Evolutionary conservation across 345 rosid genomes (phyloP).

Genomic region (Cochlearia excelsa): DNA sequence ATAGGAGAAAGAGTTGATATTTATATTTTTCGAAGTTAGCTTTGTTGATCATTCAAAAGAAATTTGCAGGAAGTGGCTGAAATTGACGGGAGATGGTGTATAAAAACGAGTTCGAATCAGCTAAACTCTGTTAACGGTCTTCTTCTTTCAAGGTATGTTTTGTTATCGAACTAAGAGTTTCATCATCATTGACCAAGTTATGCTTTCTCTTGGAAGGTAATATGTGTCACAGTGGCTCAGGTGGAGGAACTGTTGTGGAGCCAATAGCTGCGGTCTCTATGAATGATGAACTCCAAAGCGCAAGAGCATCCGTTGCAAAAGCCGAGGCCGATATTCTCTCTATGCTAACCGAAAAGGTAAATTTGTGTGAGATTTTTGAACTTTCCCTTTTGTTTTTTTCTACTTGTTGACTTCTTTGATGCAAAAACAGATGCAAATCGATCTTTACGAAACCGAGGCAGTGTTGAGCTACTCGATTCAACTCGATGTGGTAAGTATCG

Average conservation of each 20-base stretch:
- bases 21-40: conserved; percentile 23
- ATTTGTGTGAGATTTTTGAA: conserved; percentile 8
- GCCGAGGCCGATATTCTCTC: conserved; percentile 80
- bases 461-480: conserved; percentile 47
- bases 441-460: conserved; percentile 57
- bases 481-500: conserved; percentile 61
- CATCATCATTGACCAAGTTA: conserved; percentile 1
- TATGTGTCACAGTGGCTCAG: conserved; percentile 72
- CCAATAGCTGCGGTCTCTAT: conserved; percentile 78
- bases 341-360: conserved; percentile 75
- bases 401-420: conserved; percentile 31
- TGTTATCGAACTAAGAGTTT: neutral
- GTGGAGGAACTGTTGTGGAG: conserved; percentile 64
- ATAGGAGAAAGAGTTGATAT: conserved; percentile 10
- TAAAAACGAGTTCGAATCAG: conserved; percentile 56
- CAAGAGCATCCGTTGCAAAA: conserved; percentile 63
- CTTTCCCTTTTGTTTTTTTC: conserved; percentile 9
- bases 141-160: conserved; percentile 62
- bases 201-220: conserved; percentile 33
- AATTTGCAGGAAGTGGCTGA: conserved; percentile 56
- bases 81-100: conserved; percentile 81
- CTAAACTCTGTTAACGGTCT: conserved; percentile 58
- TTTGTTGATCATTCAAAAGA: conserved; percentile 21
- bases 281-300: conserved; percentile 80
- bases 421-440: conserved; percentile 58